These are phyloP conservation scores for Talaromyces islandicus DNA, from an alignment of 2,329 filamentous ascomycete genomes.

Conservation along the genomic window DNA sequence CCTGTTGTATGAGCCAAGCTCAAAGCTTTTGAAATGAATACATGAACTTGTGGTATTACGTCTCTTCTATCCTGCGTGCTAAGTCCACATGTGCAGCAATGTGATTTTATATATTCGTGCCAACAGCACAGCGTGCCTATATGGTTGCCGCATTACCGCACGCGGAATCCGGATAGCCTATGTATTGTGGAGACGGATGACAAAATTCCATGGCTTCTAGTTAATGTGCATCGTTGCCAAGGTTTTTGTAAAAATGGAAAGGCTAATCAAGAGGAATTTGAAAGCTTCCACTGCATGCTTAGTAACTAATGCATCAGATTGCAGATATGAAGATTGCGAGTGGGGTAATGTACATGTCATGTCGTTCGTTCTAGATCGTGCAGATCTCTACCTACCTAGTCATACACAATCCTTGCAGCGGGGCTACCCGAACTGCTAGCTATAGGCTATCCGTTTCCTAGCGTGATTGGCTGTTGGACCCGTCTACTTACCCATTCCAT, in stretches of 20 bases:
- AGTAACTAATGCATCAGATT: too few relatives aligned
- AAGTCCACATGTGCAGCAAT: background rate
- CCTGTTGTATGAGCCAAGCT: background rate
- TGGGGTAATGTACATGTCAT: too few relatives aligned
- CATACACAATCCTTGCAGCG: too few relatives aligned
- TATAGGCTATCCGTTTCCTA: conserved; percentile 1
- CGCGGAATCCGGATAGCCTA: background rate
- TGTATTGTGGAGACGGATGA: background rate
- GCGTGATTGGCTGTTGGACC: background rate
- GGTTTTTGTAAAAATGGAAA: too few relatives aligned
- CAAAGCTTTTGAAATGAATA: background rate
- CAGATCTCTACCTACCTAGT: too few relatives aligned
- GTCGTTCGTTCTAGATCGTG: too few relatives aligned
- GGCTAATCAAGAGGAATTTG: too few relatives aligned
- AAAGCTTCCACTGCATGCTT: too few relatives aligned
- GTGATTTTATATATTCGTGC: background rate
- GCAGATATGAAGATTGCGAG: too few relatives aligned
- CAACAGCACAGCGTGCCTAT: background rate
- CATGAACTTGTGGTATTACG: background rate
- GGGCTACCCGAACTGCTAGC: background rate
- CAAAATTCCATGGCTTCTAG: background rate
- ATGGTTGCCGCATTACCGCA: background rate
- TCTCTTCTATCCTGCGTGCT: background rate
- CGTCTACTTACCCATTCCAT: too few relatives aligned
- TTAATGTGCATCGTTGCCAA: too few relatives aligned